phyloP scores from a whole-genome alignment of 2,329 filamentous ascomycete genomes.

The Phialemonium atrogriseum region DNA sequence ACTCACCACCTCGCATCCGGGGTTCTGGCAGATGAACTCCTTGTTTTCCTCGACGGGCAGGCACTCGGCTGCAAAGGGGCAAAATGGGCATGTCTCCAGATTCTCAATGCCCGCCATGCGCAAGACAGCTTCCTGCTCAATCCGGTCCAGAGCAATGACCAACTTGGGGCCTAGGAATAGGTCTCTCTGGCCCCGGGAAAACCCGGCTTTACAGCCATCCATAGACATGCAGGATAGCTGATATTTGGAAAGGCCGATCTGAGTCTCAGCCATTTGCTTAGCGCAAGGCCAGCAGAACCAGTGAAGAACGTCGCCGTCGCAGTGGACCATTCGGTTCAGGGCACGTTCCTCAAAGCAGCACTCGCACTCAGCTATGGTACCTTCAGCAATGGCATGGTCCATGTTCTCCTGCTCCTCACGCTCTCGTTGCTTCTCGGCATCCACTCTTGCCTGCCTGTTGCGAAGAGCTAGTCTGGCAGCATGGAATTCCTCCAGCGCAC shows the following conservation, averaged over 20 bases:
- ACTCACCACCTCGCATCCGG: slow-evolving; percentile 53
- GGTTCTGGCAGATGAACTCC: slow-evolving; percentile 65
- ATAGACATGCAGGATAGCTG: slow-evolving; percentile 62
- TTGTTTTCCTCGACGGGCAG: slow-evolving; percentile 57
- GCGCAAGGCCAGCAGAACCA: slow-evolving; percentile 65
- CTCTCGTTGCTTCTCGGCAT: slow-evolving; percentile 18
- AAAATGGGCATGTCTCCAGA: slow-evolving; percentile 72
- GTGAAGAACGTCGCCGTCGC: slow-evolving; percentile 49
- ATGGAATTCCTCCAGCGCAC: slow-evolving; percentile 29
- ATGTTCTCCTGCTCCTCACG: slow-evolving; percentile 31
- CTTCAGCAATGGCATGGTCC: slow-evolving; percentile 31
- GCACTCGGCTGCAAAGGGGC: slow-evolving; percentile 69
- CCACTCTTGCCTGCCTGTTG: slow-evolving; percentile 16
- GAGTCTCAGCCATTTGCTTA: slow-evolving; percentile 54
- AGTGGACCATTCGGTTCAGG: slow-evolving; percentile 60
- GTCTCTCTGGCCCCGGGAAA: slow-evolving; percentile 45
- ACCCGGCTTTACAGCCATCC: slow-evolving; percentile 56
- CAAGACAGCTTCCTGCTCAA: slow-evolving; percentile 64
- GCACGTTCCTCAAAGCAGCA: slow-evolving; percentile 66
- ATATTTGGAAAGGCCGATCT: slow-evolving; percentile 63
- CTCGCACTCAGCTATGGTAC: slow-evolving; percentile 56
- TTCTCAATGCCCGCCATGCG: slow-evolving; percentile 63
- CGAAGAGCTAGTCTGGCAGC: too few species aligned
- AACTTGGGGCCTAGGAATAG: slow-evolving; percentile 51
- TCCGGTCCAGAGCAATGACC: slow-evolving; percentile 54